Evolutionary conservation across 1,284 basidiomycete genomes (phyloP).

Genomic region (Puccinia horiana): DNA sequence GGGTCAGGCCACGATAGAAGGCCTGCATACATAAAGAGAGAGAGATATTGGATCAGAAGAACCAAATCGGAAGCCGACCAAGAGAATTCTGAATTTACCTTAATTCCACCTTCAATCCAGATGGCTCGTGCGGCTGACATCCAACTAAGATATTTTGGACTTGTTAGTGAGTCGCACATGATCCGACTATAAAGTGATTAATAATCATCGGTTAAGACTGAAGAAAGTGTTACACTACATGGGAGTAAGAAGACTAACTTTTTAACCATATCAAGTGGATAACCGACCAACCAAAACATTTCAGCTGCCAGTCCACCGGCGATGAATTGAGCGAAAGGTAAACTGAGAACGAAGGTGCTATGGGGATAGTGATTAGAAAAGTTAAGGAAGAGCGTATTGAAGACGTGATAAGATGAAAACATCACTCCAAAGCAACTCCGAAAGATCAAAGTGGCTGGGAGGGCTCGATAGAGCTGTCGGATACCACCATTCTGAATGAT

Average conservation of each 20-base stretch:
- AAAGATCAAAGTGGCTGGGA: slow-evolving; percentile 59
- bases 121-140: slow-evolving; percentile 65
- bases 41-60: background rate
- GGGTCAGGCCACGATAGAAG: slow-evolving; percentile 64
- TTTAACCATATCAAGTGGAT: slow-evolving; percentile 76
- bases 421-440: slow-evolving; percentile 58
- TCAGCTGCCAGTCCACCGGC: slow-evolving; percentile 56
- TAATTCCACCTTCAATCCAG: slow-evolving; percentile 63
- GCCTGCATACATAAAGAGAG: slow-evolving; percentile 58
- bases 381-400: background rate
- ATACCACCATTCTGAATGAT: slow-evolving; percentile 56
- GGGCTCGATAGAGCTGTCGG: slow-evolving; percentile 57
- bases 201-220: no score
- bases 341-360: background rate
- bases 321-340: slow-evolving; percentile 14
- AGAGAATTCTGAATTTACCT: slow-evolving; percentile 16
- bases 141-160: slow-evolving; percentile 61
- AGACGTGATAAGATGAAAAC: slow-evolving; percentile 53
- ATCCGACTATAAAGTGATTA: slow-evolving; percentile 54
- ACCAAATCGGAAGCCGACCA: background rate
- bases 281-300: slow-evolving; percentile 65
- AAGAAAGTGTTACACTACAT: background rate
- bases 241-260: slow-evolving; percentile 60
- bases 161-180: slow-evolving; percentile 64
- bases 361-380: background rate